Evolutionary conservation across 2,329 filamentous ascomycete genomes (phyloP).

Genomic region (Rutstroemia sp.): DNA sequence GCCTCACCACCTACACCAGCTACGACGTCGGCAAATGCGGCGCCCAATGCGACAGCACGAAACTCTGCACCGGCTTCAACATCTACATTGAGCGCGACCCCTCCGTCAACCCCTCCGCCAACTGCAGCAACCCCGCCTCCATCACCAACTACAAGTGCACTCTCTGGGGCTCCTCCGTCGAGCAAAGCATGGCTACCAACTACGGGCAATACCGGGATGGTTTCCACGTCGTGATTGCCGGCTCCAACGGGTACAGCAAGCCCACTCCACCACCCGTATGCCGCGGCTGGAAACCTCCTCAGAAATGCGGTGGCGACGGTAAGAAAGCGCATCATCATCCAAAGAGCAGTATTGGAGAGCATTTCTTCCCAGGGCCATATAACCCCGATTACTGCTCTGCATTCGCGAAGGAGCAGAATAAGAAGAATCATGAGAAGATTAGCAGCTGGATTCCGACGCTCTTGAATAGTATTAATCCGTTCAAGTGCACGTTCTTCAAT

Average conservation of each 20-base stretch:
- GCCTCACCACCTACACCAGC: constrained; percentile 20
- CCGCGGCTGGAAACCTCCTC: constrained; percentile 13
- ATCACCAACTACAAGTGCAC: constrained; percentile 31
- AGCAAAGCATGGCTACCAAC: constrained; percentile 27
- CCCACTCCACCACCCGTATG: constrained; percentile 2
- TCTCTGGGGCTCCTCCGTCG: constrained; percentile 27
- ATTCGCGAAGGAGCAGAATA: constrained; percentile 15
- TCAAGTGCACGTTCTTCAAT: constrained; percentile 30
- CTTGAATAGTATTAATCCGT: constrained; percentile 2
- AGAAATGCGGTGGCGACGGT: constrained; percentile 12
- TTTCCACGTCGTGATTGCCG: constrained; percentile 36
- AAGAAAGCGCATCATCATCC: constrained; percentile 14
- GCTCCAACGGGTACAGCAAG: constrained; percentile 34
- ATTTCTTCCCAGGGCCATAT: constrained; percentile 19
- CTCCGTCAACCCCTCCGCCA: constrained; percentile 21
- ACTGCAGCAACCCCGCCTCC: constrained; percentile 28
- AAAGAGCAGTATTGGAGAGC: constrained; percentile 14
- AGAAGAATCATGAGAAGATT: constrained; percentile 4
- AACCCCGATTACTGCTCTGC: constrained; percentile 15
- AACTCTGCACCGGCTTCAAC: constrained; percentile 28
- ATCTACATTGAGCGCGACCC: constrained; percentile 31
- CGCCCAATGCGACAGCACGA: constrained; percentile 18
- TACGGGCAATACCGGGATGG: constrained; percentile 25
- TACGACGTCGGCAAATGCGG: constrained; percentile 26
- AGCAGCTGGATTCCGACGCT: neutral